phyloP scores from a whole-genome alignment of 371 early-diverging fungal genomes.

The Lichtheimia ramosa region DNA sequence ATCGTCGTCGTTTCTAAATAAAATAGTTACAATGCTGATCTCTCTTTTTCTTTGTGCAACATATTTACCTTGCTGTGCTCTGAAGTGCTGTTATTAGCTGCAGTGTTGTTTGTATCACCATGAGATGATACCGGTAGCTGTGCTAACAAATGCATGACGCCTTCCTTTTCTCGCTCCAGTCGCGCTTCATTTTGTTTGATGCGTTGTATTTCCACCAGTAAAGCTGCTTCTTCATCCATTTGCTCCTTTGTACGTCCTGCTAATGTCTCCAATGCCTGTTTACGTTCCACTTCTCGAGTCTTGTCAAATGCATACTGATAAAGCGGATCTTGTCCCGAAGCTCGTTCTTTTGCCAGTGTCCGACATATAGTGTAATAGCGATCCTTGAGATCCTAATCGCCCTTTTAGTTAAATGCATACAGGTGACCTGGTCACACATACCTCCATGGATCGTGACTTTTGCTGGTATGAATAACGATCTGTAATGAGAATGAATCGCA shows the following conservation, averaged over 20 bases:
- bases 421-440: not conserved
- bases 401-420: not conserved
- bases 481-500: conserved; percentile 81
- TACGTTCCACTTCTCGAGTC: conserved; percentile 74
- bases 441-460: conserved; percentile 33
- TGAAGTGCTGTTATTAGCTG: conserved; percentile 19
- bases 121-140: conserved; percentile 43
- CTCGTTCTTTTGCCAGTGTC: conserved; percentile 49
- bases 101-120: conserved; percentile 13
- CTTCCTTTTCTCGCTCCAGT: conserved; percentile 74
- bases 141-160: conserved; percentile 55
- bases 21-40: conserved; percentile 11
- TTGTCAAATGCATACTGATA: conserved; percentile 59
- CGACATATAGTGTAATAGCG: conserved; percentile 71
- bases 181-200: conserved; percentile 77
- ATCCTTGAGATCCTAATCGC: conserved; percentile 74
- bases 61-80: conserved; percentile 12
- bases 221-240: conserved; percentile 82
- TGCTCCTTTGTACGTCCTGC: conserved; percentile 76
- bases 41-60: not conserved
- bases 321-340: conserved; percentile 21
- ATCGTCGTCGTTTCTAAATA: conserved; percentile 35
- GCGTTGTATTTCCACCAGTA: conserved; percentile 73
- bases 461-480: conserved; percentile 73
- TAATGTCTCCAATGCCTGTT: conserved; percentile 71